Conservation (phyloP, 768 basidiomycete species). For the Hygrocybe punicea region DNA sequence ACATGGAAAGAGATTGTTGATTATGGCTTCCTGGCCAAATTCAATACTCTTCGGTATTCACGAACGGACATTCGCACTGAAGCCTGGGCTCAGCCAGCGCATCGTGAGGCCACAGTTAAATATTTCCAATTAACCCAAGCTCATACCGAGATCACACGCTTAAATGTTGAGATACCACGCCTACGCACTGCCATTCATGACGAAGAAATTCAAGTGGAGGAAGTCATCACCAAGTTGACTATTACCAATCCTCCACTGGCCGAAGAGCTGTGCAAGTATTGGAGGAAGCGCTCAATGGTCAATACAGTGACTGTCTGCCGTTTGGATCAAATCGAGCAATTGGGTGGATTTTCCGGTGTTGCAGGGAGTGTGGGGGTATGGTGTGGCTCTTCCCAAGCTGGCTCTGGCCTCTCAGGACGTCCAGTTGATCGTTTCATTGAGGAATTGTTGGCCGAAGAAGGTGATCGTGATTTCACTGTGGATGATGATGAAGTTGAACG, state of each 20-base stretch:
- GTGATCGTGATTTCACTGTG: not conserved
- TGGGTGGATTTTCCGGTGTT: not conserved
- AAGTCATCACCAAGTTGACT: not conserved
- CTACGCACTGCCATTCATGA: conserved; percentile 13
- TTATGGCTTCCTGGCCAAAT: conserved; percentile 26
- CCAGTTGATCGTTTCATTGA: not conserved
- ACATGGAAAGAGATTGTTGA: conserved; percentile 20
- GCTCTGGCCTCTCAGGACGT: too few relatives aligned
- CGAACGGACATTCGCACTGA: conserved; percentile 24
- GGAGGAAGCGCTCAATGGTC: conserved; percentile 3
- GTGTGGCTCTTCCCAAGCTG: not conserved
- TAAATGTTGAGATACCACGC: conserved; percentile 23
- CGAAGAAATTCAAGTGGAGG: conserved; percentile 1
- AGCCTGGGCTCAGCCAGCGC: conserved; percentile 26
- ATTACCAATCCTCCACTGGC: conserved; percentile 1
- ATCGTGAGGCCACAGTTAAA: conserved; percentile 24
- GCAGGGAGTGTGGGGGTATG: not conserved
- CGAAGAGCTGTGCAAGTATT: conserved; percentile 2
- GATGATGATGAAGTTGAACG: not conserved
- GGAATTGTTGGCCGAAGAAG: not conserved
- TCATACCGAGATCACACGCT: conserved; percentile 26
- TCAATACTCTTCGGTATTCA: conserved; percentile 30
- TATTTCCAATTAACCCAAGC: conserved; percentile 29
- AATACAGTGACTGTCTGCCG: conserved; percentile 6
- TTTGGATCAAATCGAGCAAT: not conserved